Evolutionary conservation across 1,284 basidiomycete genomes (phyloP).

Genomic region (Cronartium ribicola): DNA sequence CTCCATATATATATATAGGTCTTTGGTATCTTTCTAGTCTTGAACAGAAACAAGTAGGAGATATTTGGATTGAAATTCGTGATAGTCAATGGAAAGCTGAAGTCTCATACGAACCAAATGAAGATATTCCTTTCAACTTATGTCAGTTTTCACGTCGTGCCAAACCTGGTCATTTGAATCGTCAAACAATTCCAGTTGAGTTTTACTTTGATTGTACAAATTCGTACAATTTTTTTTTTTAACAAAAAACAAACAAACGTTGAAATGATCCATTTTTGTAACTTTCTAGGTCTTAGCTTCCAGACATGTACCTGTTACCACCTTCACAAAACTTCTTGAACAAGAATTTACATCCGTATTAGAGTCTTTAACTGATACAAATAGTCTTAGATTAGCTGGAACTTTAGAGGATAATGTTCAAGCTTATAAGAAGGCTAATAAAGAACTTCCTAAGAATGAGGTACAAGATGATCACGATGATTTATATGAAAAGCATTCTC

Average conservation of each 20-base stretch:
- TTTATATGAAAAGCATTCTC: conserved; percentile 22
- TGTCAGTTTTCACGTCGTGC: conserved; percentile 13
- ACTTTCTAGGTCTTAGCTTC: conserved; percentile 23
- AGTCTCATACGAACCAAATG: conserved; percentile 11
- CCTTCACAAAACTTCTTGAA: conserved; percentile 19
- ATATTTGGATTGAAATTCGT: conserved; percentile 39
- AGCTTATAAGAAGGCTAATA: not conserved
- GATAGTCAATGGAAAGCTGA: conserved; percentile 39
- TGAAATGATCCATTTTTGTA: not conserved
- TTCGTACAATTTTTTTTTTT: no score
- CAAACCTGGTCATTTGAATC: conserved; percentile 22
- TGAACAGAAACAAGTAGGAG: not conserved
- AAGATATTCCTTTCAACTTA: conserved; percentile 16
- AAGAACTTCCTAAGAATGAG: not conserved
- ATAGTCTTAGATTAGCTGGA: not conserved
- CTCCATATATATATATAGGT: conserved; percentile 1
- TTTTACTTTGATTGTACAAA: no score
- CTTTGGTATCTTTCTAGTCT: conserved; percentile 23
- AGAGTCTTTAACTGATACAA: not conserved
- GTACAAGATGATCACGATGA: conserved; percentile 4
- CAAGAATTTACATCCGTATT: not conserved
- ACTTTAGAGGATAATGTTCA: conserved; percentile 8
- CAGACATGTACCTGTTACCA: conserved; percentile 11
- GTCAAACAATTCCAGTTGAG: conserved; percentile 36
- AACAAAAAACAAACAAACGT: not conserved